Evolutionary conservation across 371 early-diverging fungal species (phyloP).

Genomic region (Haplosporangium sp.): DNA sequence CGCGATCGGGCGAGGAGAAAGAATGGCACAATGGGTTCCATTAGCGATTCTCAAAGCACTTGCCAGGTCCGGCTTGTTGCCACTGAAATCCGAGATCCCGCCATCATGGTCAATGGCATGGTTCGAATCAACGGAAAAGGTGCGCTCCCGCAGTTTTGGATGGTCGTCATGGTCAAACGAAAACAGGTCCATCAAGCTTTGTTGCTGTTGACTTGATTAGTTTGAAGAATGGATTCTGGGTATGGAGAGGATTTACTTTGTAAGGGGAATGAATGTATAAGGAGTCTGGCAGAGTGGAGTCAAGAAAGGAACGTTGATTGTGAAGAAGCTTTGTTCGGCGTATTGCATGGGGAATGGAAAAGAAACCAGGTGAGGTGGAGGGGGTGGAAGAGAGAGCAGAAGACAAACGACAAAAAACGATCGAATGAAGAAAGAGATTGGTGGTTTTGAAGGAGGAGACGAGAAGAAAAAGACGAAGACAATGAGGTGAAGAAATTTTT

Average conservation of each 20-base stretch:
- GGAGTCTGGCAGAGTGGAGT: conserved; percentile 51
- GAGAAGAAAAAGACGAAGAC: too few relatives aligned
- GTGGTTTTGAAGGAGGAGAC: not conserved
- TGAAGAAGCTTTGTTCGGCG: conserved; percentile 19
- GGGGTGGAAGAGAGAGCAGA: not conserved
- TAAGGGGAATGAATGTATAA: not conserved
- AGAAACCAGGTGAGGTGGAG: conserved; percentile 1
- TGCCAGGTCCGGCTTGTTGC: not conserved
- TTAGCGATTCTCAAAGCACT: not conserved
- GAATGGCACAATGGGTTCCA: conserved; percentile 12
- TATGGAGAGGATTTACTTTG: not conserved
- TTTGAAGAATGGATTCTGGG: conserved; percentile 1
- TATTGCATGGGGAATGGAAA: conserved; percentile 38
- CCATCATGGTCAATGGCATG: conserved; percentile 9
- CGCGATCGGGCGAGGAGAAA: conserved; percentile 39
- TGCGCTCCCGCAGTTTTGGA: conserved; percentile 43
- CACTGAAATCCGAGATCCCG: not conserved
- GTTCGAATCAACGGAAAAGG: conserved; percentile 42
- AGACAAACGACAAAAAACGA: conserved; percentile 3
- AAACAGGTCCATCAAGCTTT: conserved; percentile 45
- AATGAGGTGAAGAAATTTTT: too few relatives aligned
- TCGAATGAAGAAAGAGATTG: conserved; percentile 9
- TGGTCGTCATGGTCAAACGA: conserved; percentile 55
- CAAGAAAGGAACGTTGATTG: conserved; percentile 41
- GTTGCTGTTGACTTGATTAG: not conserved